These are phyloP conservation scores for Halophytophthora batemanensis DNA, from an alignment of 352 stramenopile genomes.

Conservation along the genomic window DNA sequence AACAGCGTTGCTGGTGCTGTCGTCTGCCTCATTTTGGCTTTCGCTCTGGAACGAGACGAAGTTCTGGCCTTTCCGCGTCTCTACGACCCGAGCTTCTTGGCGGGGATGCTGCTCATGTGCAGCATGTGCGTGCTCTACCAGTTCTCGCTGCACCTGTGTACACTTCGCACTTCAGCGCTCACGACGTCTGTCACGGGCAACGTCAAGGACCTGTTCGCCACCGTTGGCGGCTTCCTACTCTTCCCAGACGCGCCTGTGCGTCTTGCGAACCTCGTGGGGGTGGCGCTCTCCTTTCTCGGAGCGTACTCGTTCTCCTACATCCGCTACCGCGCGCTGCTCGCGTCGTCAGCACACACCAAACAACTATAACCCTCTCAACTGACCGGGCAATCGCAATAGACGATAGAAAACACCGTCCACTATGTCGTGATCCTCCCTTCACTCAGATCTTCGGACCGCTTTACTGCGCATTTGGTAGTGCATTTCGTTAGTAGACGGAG, in stretches of 20 bases:
- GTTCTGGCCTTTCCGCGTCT: constrained; percentile 31
- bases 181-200: constrained; percentile 77
- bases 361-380: constrained; percentile 7
- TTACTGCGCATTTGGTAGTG: too few species aligned
- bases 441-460: too few species aligned
- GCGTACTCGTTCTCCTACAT: constrained; percentile 76
- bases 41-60: constrained; percentile 36
- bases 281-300: constrained; percentile 63
- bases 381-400: not conserved
- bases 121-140: constrained; percentile 70
- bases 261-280: constrained; percentile 43
- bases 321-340: constrained; percentile 46
- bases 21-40: constrained; percentile 40
- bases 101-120: constrained; percentile 47
- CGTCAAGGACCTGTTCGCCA: constrained; percentile 70
- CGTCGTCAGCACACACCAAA: constrained; percentile 11
- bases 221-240: constrained; percentile 50
- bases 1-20: constrained; percentile 47
- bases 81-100: constrained; percentile 30
- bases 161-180: constrained; percentile 60
- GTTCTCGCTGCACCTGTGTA: constrained; percentile 71
- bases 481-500: too few species aligned
- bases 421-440: too few species aligned
- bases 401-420: too few species aligned
- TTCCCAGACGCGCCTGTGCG: constrained; percentile 53